A percentile compares a stretch with the other conserved stretches of the same genome.
These are phyloP conservation scores for Bonnemaisonia californica DNA, from an alignment of 31 red algal species.

Conservation along the genomic window DNA sequence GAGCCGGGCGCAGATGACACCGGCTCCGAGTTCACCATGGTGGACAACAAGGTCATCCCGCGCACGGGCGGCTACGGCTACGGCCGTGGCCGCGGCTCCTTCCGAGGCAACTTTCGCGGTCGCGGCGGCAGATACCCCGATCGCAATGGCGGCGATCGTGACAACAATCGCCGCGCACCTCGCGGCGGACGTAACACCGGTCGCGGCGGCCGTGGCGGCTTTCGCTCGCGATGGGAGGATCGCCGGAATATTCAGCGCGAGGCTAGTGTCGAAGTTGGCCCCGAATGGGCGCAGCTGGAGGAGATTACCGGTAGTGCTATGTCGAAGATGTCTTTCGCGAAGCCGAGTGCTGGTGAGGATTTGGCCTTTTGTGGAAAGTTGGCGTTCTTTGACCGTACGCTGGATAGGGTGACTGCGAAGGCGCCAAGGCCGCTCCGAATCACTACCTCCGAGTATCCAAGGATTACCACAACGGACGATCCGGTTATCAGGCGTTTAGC, in stretches of 20 bases:
- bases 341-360: conserved; percentile 51
- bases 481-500: conserved; percentile 86
- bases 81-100: conserved; percentile 54
- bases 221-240: conserved; percentile 77
- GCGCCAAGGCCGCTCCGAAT: conserved; percentile 55
- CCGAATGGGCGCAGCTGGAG: conserved; percentile 86
- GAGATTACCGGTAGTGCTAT: conserved; percentile 78
- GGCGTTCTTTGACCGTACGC: conserved; percentile 88
- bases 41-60: conserved; percentile 66
- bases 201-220: conserved; percentile 37
- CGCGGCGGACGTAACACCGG: conserved; percentile 33
- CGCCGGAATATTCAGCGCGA: conserved; percentile 76
- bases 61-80: conserved; percentile 37
- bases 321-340: conserved; percentile 68
- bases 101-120: conserved; percentile 25
- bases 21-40: conserved; percentile 67
- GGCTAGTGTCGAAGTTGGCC: conserved; percentile 79
- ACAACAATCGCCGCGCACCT: conserved; percentile 22
- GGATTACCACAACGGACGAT: conserved; percentile 92
- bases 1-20: conserved; percentile 67
- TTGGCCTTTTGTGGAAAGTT: conserved; percentile 70
- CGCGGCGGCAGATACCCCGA: conserved; percentile 57
- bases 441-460: conserved; percentile 67
- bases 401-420: conserved; percentile 84
- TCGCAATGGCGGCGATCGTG: conserved; percentile 41